Percentiles rank a stretch among this genome's conserved stretches.
Conservation (phyloP, 257 asterid genomes). For the Thymus quinquecostatus region DNA sequence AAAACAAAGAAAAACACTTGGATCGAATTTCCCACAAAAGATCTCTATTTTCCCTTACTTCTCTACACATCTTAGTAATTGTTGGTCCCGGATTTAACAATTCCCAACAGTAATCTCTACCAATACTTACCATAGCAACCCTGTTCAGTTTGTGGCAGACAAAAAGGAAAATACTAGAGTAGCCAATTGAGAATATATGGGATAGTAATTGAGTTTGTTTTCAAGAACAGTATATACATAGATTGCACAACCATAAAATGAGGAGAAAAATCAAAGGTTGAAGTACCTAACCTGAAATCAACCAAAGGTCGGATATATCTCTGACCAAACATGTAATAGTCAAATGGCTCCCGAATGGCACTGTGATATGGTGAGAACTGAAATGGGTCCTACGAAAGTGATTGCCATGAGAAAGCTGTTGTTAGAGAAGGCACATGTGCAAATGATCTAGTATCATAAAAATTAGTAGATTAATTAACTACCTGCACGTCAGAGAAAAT, state of each 20-base stretch:
- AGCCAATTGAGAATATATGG: not conserved
- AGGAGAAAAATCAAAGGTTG: slow-evolving; percentile 7
- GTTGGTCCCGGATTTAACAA: too few relatives aligned
- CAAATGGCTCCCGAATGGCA: slow-evolving; percentile 93
- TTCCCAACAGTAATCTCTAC: not conserved
- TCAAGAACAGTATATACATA: not conserved
- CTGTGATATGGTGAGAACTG: slow-evolving; percentile 70
- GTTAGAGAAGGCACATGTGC: slow-evolving; percentile 2
- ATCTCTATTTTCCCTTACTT: not conserved
- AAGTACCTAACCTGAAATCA: slow-evolving; percentile 71
- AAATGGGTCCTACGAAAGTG: slow-evolving; percentile 71
- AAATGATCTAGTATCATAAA: slow-evolving; percentile 14
- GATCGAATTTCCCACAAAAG: not conserved
- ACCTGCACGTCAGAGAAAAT: slow-evolving; percentile 81
- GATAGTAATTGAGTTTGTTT: too few relatives aligned
- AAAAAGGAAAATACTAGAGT: not conserved
- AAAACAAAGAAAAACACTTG: too few relatives aligned
- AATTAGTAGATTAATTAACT: slow-evolving; percentile 39
- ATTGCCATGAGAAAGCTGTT: slow-evolving; percentile 21
- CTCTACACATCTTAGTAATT: not conserved
- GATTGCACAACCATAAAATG: not conserved
- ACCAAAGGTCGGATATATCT: slow-evolving; percentile 66
- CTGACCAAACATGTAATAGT: slow-evolving; percentile 83
- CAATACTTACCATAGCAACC: not conserved
- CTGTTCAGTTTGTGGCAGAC: slow-evolving; percentile 9